A percentile compares a stretch with the other conserved stretches of the same genome.
Evolutionary conservation across 177 flowering plant genomes (phyloP).

Genomic region (Vitis hybrid): DNA sequence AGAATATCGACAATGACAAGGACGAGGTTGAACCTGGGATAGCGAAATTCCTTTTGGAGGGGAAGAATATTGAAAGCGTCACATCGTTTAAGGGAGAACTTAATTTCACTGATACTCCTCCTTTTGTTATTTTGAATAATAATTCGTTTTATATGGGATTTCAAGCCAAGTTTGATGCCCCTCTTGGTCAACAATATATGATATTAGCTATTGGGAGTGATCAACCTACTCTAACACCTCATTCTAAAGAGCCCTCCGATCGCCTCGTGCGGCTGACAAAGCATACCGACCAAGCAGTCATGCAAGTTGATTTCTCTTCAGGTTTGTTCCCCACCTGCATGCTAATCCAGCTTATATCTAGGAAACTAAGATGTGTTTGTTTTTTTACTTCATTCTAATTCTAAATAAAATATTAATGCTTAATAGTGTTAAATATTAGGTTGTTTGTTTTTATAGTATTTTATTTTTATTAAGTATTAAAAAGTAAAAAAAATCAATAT

Average conservation of each 20-base stretch:
- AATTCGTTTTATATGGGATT: not conserved
- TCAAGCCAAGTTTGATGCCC: not conserved
- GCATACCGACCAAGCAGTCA: not conserved
- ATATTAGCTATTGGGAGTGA: not conserved
- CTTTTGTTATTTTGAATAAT: not conserved
- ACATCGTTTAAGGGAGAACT: not conserved
- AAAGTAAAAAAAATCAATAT: too few relatives aligned
- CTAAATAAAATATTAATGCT: too few relatives aligned
- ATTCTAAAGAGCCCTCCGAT: too few relatives aligned
- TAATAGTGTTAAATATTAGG: too few relatives aligned
- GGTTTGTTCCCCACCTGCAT: not conserved
- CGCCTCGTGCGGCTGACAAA: not conserved
- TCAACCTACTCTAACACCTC: not conserved
- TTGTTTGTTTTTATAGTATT: too few relatives aligned
- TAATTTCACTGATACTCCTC: not conserved
- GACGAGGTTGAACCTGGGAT: not conserved
- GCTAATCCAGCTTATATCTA: too few relatives aligned
- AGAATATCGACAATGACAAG: too few relatives aligned
- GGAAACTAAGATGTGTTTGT: too few relatives aligned
- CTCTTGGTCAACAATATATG: not conserved
- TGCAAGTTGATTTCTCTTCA: not conserved
- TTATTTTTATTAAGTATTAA: too few relatives aligned
- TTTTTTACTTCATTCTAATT: too few relatives aligned
- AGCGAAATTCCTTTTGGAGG: not conserved
- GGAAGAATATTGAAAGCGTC: not conserved